Evolutionary conservation across 805 yeast genomes (phyloP), one percentile per base, ranked within the genome.

Genomic region (Yarrowia yakushimensis): DNA sequence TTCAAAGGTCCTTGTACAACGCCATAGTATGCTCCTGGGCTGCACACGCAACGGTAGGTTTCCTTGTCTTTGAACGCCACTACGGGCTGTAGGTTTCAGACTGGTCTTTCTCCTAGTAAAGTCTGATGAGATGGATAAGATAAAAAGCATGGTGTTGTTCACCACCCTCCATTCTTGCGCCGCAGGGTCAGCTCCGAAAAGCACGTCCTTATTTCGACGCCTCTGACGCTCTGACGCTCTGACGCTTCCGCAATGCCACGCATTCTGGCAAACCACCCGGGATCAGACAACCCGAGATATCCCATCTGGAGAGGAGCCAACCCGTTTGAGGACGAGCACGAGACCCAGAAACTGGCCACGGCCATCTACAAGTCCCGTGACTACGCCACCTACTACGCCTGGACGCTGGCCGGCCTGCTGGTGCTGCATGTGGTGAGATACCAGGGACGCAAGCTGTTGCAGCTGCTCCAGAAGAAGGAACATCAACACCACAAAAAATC

Each of bases 61-160:
- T 13, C 20, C 22, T 34, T 34, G 13, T 13, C 18, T n/a, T 9
- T 2, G 17, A 9, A 41, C 30, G 41, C 41, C 55, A 31, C 30
- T n/a, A n/a, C n/a, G n/a, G 23, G n/a, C 20, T 33, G 55, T 48
- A 48, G 39, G 55, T 48, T 48, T 48, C 30, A 33, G 55, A 48
- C 55, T 31, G 55, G 52, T 20, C n/a, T 13, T 28, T 45, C 28
- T 28, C 48, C 22, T n/a, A 30, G 31, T 27, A 34, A 30, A 30
- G 39, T 20, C 33, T 27, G 55, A 48, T 48, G 39, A 48, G 55
- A 48, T 48, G 55, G 55, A 48, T 48, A 20, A 48, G 55, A 48
- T 48, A 48, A 48, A 31, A 18, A 28, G 11, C 7, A 9, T 6
- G 3, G 17, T n/a, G n/a, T n/a, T n/a, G n/a, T n/a, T n/a, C n/a